These are phyloP conservation scores for Aspergillus haitiensis DNA, from an alignment of 495 filamentous ascomycete species.

Conservation along the genomic window DNA sequence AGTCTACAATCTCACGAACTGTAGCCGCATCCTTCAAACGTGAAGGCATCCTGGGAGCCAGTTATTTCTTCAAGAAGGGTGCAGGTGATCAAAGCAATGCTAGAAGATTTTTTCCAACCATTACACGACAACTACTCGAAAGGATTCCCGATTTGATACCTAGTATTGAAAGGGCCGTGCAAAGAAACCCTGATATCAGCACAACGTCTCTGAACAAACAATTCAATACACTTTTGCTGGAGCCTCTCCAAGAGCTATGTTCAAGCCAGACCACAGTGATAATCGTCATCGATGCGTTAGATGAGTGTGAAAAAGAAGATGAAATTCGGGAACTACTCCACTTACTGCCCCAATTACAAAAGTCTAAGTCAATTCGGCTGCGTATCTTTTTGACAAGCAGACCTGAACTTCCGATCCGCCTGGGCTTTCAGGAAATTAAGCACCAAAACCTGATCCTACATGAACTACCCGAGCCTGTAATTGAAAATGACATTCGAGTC, in stretches of 20 bases:
- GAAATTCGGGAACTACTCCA: conserved; percentile 33
- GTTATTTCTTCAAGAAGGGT: conserved; percentile 8
- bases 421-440: conserved; percentile 20
- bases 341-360: conserved; percentile 23
- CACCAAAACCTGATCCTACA: conserved; percentile 12
- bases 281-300: conserved; percentile 52
- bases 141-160: not conserved
- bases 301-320: conserved; percentile 45
- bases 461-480: conserved; percentile 19
- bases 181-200: not conserved
- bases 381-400: conserved; percentile 38
- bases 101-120: conserved; percentile 2
- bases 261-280: conserved; percentile 13
- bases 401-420: conserved; percentile 43
- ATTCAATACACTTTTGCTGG: conserved; percentile 46
- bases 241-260: conserved; percentile 27
- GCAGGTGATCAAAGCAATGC: not conserved
- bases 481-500: conserved; percentile 27
- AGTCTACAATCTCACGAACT: conserved; percentile 7
- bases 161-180: not conserved
- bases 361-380: conserved; percentile 10
- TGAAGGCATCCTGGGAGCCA: not conserved
- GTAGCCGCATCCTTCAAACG: not conserved
- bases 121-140: not conserved
- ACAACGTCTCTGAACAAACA: conserved; percentile 27